A percentile compares a stretch with the other conserved stretches of the same genome.
Evolutionary conservation across 1,284 basidiomycete genomes (phyloP).

Genomic region (Pulveroboletus sp.): DNA sequence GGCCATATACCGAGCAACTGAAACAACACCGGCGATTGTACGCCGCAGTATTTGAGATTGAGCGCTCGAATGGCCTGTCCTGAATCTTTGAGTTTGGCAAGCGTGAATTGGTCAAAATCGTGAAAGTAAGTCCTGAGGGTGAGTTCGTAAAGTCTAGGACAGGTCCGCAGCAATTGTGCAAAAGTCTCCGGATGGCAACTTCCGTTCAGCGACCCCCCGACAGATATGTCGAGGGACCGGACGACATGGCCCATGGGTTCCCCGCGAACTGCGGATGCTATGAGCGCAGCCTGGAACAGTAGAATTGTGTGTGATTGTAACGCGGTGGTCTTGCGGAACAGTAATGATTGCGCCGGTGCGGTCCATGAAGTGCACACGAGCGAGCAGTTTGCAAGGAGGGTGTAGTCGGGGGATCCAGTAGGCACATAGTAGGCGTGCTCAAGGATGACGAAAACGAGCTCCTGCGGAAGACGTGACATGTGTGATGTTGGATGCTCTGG

Average conservation of each 20-base stretch:
- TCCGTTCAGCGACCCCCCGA: conserved; percentile 13
- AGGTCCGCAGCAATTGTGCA: conserved; percentile 33
- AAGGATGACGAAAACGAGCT: conserved; percentile 48
- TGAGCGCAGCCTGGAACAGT: conserved; percentile 21
- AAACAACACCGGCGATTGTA: conserved; percentile 48
- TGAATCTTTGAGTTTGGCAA: conserved; percentile 30
- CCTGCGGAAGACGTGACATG: conserved; percentile 36
- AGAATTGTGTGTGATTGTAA: conserved; percentile 4
- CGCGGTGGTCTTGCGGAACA: conserved; percentile 39
- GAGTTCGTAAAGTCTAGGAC: conserved; percentile 44
- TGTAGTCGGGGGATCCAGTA: conserved; percentile 35
- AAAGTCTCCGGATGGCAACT: conserved; percentile 25
- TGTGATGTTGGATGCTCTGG: no score
- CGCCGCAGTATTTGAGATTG: conserved; percentile 39
- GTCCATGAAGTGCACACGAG: conserved; percentile 44
- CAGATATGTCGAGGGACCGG: conserved; percentile 27
- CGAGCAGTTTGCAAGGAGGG: conserved; percentile 38
- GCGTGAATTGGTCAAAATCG: conserved; percentile 29
- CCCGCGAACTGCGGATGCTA: conserved; percentile 16
- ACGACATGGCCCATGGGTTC: conserved; percentile 19
- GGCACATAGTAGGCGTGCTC: conserved; percentile 40
- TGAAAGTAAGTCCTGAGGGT: conserved; percentile 34
- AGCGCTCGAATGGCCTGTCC: conserved; percentile 40
- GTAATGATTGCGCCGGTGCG: conserved; percentile 41
- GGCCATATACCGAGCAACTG: conserved; percentile 46